Base-by-base conservation (phyloP, 306 rosid species). In the Prunus fruticosa region DNA sequence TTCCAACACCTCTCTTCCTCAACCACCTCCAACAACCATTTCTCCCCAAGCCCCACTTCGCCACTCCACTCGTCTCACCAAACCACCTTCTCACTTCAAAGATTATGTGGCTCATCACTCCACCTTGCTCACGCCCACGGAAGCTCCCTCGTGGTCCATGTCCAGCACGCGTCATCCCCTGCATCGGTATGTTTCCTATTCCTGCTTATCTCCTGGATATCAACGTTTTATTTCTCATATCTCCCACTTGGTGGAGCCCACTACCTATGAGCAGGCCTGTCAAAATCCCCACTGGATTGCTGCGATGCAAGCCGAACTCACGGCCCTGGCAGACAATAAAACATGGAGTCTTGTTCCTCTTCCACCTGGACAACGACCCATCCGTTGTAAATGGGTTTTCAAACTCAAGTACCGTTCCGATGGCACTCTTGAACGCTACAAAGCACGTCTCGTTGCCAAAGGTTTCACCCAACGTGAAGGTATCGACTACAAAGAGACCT, bases 291-390 rank as follows among this genome's bases (percentile, higher is more conserved):
- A 23, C 2, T 25, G 16, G 65, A 18, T 60, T n/a, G 34, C 28
- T 0, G 18, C 19, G 0, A 60, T 60, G 65, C 38, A 60, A 2
- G 65, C 18, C 0, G 16, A 60, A 23, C 30, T 60, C 13, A 10
- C 5, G 0, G 18, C 6, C 3, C 18, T 25, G 0, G 16, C 0
- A 4, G 7, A 10, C 0, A 23, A 60, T 0, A 3, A 60, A 8
- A 60, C 32, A 0, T 60, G 38, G 65, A 60, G 32, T n/a, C 2
- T 22, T 5, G 65, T 60, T 22, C 65, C 38, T 11, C 34, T 25
- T 25, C 65, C 34, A 0, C 65, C 27, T 0, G 8, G 34, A 7
- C 64, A 60, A 1, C 18, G 16, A 3, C 64, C 34, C 1, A 23
- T 60, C 13, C 23, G 49, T 0, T 41, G 46, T 1, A 32, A 45